These are phyloP conservation scores for Piper longum DNA, from an alignment of 164 flowering plant genomes.

Conservation along the genomic window DNA sequence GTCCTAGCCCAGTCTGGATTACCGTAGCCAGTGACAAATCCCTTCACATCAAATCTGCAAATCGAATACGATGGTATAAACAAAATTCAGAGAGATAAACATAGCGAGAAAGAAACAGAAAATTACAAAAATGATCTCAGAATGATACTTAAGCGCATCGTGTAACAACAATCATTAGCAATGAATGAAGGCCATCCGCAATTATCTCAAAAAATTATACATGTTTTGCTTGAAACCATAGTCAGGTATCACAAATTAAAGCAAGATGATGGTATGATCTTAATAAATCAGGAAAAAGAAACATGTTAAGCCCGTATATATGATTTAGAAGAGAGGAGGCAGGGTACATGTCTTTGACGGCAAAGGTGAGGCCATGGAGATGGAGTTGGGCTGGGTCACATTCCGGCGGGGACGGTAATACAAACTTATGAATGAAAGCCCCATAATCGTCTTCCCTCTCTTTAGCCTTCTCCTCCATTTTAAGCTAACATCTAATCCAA, in stretches of 20 bases:
- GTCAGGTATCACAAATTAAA: no score
- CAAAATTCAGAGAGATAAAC: slow-evolving; percentile 4
- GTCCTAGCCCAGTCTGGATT: slow-evolving; percentile 94
- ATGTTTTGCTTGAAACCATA: no score
- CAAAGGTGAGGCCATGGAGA: slow-evolving; percentile 58
- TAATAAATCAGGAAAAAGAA: no score
- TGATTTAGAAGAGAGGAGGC: background rate
- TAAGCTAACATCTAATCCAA: background rate
- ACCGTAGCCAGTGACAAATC: slow-evolving; percentile 80
- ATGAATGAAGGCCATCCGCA: no score
- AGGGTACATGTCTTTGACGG: slow-evolving; percentile 74
- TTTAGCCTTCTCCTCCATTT: slow-evolving; percentile 4
- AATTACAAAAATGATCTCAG: background rate
- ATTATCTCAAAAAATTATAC: no score
- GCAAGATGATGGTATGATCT: no score
- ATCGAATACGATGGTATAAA: background rate
- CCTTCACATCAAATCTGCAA: slow-evolving; percentile 76
- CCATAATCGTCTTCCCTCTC: slow-evolving; percentile 34
- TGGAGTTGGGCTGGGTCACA: slow-evolving; percentile 39
- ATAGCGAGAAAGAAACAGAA: background rate
- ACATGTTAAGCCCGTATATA: no score
- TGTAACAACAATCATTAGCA: no score
- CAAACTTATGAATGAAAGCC: slow-evolving; percentile 68
- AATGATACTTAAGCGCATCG: background rate
- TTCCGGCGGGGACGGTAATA: slow-evolving; percentile 19